Evolutionary conservation across 2,329 filamentous ascomycete genomes (phyloP).

Genomic region (Trichoderma sp.): DNA sequence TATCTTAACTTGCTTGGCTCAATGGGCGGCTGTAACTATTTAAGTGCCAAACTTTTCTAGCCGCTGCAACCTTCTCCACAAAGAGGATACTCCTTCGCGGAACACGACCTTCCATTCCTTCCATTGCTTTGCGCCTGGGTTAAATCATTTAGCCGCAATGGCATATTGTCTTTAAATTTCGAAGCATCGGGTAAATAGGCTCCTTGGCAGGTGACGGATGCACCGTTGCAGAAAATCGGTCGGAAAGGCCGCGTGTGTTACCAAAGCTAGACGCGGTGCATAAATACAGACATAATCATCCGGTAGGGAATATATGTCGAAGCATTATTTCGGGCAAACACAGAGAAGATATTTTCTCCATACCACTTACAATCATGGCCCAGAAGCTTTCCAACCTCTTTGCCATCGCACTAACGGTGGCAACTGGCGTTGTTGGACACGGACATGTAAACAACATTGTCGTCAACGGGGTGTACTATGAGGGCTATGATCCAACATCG

Average conservation of each 20-base stretch:
- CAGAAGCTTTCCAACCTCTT: conserved; percentile 17
- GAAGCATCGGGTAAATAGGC: not conserved
- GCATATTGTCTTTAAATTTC: not conserved
- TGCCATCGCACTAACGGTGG: conserved; percentile 12
- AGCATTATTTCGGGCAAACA: not conserved
- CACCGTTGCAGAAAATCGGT: not conserved
- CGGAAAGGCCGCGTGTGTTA: conserved; percentile 1
- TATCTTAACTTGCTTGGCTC: not conserved
- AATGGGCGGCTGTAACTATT: not conserved
- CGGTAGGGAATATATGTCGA: not conserved
- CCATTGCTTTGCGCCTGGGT: conserved; percentile 5
- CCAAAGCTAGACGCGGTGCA: conserved; percentile 6
- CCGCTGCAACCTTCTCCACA: conserved; percentile 24
- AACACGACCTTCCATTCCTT: conserved; percentile 6
- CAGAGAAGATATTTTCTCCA: not conserved
- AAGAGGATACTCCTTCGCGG: conserved; percentile 13
- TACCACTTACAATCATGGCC: conserved; percentile 11
- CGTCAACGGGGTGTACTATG: conserved; percentile 49
- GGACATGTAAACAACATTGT: conserved; percentile 50
- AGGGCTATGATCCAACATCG: conserved; percentile 46
- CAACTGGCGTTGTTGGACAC: conserved; percentile 32
- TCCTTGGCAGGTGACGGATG: not conserved
- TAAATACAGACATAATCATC: conserved; percentile 25
- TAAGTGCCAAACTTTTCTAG: conserved; percentile 6
- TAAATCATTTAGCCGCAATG: conserved; percentile 25